Base-by-base conservation (phyloP, 768 basidiomycete genomes). In the Hygrophorus pudorinus region DNA sequence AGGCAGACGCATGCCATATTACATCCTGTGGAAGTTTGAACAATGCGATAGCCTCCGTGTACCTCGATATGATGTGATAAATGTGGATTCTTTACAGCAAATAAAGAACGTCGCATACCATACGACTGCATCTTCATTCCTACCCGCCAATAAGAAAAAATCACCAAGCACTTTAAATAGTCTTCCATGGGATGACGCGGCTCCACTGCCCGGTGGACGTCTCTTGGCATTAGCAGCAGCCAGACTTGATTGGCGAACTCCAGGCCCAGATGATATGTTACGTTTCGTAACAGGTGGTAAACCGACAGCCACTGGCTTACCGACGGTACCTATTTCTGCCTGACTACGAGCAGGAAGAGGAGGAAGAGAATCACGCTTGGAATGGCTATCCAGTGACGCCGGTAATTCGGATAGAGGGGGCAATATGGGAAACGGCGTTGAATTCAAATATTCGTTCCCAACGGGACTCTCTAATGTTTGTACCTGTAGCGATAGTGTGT, bases 131-230 rank as follows among this genome's bases (percentile, higher is more conserved):
- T 98, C 92, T 39, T 79, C 77, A 30, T 78, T 75, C 50, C 88
- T 71, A n/a, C 96, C 94, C 5, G 89, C 75, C 18, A 98, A 66
- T 13, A 97, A 65, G 63, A 85, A 93, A 52, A 96, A 74, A 59
- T 97, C 91, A 1, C 81, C 94, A 11, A 89, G 71, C 18, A 93
- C 72, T 63, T 94, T 97, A 62, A 79, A 85, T 30, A 94, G 70
- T 45, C 94, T 70, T 18, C 85, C 94, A 61, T 85, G 85, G 2
- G 87, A 84, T 7, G 85, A 84, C 11, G 80, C 76, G 2, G 76
- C 74, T 13, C 82, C 78, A 52, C 80, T 69, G 35, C 72, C 66
- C 52, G 77, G 78, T 48, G 75, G 55, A 29, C 86, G 74, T 53
- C 85, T 83, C 60, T 78, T 79, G 27, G 66, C 57, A 5, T 68